Conservation (phyloP, 2,329 filamentous ascomycete genomes). For the Colletotrichum aenigma region DNA sequence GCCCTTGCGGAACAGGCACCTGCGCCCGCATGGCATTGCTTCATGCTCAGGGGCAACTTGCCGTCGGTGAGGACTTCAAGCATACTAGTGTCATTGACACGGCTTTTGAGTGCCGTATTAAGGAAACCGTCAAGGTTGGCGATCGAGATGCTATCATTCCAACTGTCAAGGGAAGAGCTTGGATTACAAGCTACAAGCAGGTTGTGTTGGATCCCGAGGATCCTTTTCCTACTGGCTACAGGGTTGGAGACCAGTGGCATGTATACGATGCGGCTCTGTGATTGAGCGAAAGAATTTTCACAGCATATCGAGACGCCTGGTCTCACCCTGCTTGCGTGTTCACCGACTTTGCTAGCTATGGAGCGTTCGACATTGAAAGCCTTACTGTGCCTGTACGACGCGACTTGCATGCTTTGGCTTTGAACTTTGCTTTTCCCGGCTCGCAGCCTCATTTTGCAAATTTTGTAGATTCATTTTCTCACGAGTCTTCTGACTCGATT, state of each 20-base stretch:
- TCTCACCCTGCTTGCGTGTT: background rate
- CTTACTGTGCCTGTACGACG: background rate
- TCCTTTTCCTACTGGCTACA: constrained; percentile 43
- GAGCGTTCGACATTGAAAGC: background rate
- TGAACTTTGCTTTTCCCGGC: background rate
- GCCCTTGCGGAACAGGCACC: constrained; percentile 50
- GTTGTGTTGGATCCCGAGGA: constrained; percentile 46
- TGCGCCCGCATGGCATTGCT: constrained; percentile 47
- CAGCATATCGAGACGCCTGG: background rate
- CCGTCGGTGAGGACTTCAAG: constrained; percentile 37
- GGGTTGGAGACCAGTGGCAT: background rate
- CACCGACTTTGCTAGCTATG: background rate
- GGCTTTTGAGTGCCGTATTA: constrained; percentile 39
- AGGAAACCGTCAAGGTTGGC: constrained; percentile 39
- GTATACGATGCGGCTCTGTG: background rate
- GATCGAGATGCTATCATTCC: constrained; percentile 42
- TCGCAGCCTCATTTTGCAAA: background rate
- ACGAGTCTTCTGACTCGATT: background rate
- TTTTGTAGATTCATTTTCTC: background rate
- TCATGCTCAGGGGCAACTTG: constrained; percentile 42
- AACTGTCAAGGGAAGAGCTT: constrained; percentile 45
- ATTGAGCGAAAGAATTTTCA: background rate
- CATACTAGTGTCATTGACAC: constrained; percentile 47
- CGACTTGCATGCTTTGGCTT: background rate
- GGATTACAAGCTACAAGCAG: constrained; percentile 49